Evolutionary conservation across 2,329 filamentous ascomycete species (phyloP), one percentile per base, ranked within the genome.

Genomic region (Exophiala calicioides): DNA sequence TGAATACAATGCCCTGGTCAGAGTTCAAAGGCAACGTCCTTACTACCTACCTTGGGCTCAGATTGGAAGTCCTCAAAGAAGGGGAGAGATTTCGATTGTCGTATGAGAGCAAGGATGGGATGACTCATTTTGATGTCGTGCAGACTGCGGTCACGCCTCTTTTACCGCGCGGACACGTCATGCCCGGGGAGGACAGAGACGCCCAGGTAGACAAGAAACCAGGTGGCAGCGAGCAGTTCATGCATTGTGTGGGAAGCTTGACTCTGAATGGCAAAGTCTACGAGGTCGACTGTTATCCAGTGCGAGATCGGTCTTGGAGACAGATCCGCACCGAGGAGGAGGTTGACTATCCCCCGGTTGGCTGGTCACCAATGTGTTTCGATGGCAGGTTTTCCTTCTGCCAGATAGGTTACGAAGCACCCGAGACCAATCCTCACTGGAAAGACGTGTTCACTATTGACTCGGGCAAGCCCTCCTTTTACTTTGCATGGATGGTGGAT

Each of bases 161-260:
- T 5, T 12, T 37, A 6, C 8, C 34, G 6, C 34, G 34, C 5
- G 34, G 18, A n/a, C 18, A 37, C n/a, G 34, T 37, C 12, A 37
- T 37, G 34, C 34, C 34, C 4, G 34, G 34, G 8, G 34, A 37
- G 5, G 34, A 37, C 8, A 5, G n/a, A 79, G 56, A 82, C 79
- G 53, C 74, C 78, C 30, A 81, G 53, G 75, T 77, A 80, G 54
- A 81, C 73, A 1, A 80, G 60, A 58, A 81, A 77, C 76, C 78
- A 79, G 47, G 77, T 74, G 55, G 81, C 81, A 16, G 72, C 68
- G 30, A 70, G 74, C 78, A 37, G 21, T 23, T 23, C 21, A 37
- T 37, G 34, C 34, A 37, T n/a, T 23, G 34, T 13, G 6, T 13
- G 6, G 34, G 34, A 12, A 15, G 23, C 6, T 16, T 37, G 12